phyloP scores from a whole-genome alignment of 805 yeast genomes.

The Yarrowia keelungensis region DNA sequence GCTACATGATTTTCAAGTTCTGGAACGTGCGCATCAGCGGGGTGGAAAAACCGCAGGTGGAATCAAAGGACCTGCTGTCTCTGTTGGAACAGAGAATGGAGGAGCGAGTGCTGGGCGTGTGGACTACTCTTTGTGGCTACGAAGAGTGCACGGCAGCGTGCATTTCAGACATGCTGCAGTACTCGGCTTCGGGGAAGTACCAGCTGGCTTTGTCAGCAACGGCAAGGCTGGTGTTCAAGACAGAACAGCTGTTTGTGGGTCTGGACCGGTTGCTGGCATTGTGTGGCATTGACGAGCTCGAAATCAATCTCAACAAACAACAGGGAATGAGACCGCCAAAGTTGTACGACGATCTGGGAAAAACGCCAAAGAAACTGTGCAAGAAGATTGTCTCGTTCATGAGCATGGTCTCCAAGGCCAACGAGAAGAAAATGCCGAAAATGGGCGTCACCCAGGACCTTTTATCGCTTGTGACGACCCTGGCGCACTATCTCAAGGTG shows the following conservation, averaged over 20 bases:
- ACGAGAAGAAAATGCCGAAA: conserved; percentile 42
- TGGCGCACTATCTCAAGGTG: conserved; percentile 91
- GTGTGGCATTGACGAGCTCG: conserved; percentile 39
- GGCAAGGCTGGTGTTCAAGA: conserved; percentile 71
- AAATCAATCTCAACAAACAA: conserved; percentile 32
- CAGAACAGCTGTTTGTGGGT: conserved; percentile 79
- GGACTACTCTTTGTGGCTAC: conserved; percentile 86
- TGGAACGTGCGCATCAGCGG: conserved; percentile 84
- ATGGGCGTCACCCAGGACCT: conserved; percentile 52
- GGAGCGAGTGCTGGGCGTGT: conserved; percentile 65
- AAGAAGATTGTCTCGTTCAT: conserved; percentile 90
- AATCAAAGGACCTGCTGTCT: conserved; percentile 27
- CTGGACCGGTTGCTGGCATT: conserved; percentile 60
- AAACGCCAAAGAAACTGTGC: conserved; percentile 83
- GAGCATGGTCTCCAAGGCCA: conserved; percentile 75
- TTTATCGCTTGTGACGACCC: conserved; percentile 81
- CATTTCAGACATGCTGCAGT: conserved; percentile 88
- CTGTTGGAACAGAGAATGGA: conserved; percentile 69
- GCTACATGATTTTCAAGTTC: conserved; percentile 95
- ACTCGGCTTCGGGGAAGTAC: conserved; percentile 77
- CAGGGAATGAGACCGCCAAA: conserved; percentile 12
- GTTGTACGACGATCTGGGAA: conserved; percentile 46
- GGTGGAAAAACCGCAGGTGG: conserved; percentile 10
- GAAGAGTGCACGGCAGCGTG: conserved; percentile 91
- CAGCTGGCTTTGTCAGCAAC: conserved; percentile 71